phyloP scores from a whole-genome alignment of 2,329 filamentous ascomycete genomes.

The Mariannaea elegans region DNA sequence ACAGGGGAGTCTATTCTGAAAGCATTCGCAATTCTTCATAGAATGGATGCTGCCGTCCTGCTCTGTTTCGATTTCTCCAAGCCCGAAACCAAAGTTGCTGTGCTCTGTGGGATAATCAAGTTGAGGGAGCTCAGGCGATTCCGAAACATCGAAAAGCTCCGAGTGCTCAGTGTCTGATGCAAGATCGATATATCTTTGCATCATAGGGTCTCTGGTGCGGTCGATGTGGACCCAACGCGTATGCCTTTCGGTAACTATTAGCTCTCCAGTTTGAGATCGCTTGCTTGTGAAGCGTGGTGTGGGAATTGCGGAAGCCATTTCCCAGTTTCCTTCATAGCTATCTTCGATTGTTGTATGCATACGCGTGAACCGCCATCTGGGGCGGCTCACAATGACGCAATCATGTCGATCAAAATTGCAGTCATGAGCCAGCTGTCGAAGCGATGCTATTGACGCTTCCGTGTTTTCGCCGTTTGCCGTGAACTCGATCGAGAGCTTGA shows the following conservation, averaged over 20 bases:
- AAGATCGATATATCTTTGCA: neutral
- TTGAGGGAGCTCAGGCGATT: neutral
- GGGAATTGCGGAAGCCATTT: neutral
- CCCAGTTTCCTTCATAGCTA: neutral
- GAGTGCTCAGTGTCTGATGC: neutral
- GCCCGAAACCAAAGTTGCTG: too few relatives aligned
- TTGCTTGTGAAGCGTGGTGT: neutral
- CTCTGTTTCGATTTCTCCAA: too few relatives aligned
- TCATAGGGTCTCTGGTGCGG: neutral
- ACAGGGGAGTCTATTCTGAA: neutral
- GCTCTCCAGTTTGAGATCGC: neutral
- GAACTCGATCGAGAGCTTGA: neutral
- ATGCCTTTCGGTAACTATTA: neutral
- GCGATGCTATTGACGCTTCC: neutral
- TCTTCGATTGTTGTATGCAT: neutral
- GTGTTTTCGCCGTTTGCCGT: neutral
- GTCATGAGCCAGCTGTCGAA: neutral
- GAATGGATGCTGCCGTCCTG: neutral
- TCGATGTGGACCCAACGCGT: neutral
- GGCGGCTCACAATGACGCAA: neutral
- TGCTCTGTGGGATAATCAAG: neutral
- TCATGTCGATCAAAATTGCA: neutral
- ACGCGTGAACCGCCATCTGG: neutral
- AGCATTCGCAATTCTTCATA: neutral
- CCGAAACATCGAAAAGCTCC: neutral